Percentiles rank a stretch among this genome's conserved stretches.
Conservation (phyloP, 768 basidiomycete genomes). For the Kwoniella sp. region DNA sequence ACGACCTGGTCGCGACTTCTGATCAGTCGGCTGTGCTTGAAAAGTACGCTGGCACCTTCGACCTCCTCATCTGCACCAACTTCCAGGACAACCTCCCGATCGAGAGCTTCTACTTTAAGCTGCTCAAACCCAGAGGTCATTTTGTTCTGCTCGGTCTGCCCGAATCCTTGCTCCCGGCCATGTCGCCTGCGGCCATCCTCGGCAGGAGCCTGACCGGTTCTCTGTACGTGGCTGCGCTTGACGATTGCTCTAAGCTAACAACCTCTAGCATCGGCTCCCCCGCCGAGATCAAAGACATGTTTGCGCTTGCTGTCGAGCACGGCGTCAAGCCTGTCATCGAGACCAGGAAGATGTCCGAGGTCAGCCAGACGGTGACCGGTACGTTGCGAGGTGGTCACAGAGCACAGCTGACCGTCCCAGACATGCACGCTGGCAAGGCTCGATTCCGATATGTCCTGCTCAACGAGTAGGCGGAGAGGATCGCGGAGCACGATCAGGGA, state of each 20-base stretch:
- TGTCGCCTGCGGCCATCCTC: constrained; percentile 31
- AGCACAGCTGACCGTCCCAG: neutral
- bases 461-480: too few species aligned
- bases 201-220: constrained; percentile 7
- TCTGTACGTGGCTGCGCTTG: too few species aligned
- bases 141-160: constrained; percentile 29
- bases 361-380: constrained; percentile 15
- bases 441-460: constrained; percentile 28
- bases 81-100: too few species aligned
- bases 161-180: constrained; percentile 49
- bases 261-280: constrained; percentile 24
- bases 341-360: constrained; percentile 24
- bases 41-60: constrained; percentile 45
- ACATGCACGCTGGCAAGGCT: constrained; percentile 32
- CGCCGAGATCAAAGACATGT: constrained; percentile 23
- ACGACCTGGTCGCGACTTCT: constrained; percentile 56
- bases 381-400: neutral
- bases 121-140: constrained; percentile 23
- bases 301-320: constrained; percentile 25
- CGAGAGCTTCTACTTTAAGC: constrained; percentile 25
- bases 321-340: constrained; percentile 23
- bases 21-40: constrained; percentile 35
- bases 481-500: too few species aligned
- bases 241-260: too few species aligned
- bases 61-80: constrained; percentile 51